These are phyloP conservation scores for Vachellia pachyceras DNA, from an alignment of 306 rosid species.

Conservation along the genomic window DNA sequence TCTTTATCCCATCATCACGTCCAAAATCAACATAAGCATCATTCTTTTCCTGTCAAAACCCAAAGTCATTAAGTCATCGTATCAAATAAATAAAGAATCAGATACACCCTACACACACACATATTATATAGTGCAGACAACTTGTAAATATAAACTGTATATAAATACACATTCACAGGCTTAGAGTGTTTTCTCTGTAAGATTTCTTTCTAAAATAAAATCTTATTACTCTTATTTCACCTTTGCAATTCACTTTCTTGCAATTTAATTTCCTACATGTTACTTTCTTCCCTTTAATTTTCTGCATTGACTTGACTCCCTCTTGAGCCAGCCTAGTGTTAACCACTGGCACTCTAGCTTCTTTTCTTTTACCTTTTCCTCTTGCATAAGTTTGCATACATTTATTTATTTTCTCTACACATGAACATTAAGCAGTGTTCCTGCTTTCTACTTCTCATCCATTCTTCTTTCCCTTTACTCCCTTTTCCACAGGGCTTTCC, in stretches of 20 bases:
- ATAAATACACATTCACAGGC: background rate
- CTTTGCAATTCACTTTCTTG: background rate
- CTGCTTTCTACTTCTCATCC: background rate
- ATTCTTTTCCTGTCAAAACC: constrained; percentile 59
- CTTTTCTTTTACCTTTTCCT: background rate
- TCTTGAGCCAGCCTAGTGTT: background rate
- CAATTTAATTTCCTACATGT: background rate
- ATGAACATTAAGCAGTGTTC: background rate
- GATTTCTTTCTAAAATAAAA: background rate
- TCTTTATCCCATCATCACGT: constrained; percentile 56
- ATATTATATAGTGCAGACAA: background rate
- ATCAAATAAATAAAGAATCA: background rate
- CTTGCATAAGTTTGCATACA: background rate
- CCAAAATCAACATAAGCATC: constrained; percentile 71
- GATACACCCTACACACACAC: background rate
- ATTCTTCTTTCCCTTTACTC: background rate
- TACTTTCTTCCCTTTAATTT: background rate
- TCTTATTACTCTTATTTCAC: background rate
- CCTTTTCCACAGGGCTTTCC: background rate
- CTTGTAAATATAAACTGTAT: background rate
- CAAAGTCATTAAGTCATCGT: constrained; percentile 30
- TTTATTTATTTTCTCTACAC: background rate
- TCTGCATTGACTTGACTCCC: background rate
- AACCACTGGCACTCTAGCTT: background rate
- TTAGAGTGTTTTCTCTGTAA: background rate